Base-by-base conservation (phyloP, 352 stramenopile genomes). In the Sclerospora graminicola region DNA sequence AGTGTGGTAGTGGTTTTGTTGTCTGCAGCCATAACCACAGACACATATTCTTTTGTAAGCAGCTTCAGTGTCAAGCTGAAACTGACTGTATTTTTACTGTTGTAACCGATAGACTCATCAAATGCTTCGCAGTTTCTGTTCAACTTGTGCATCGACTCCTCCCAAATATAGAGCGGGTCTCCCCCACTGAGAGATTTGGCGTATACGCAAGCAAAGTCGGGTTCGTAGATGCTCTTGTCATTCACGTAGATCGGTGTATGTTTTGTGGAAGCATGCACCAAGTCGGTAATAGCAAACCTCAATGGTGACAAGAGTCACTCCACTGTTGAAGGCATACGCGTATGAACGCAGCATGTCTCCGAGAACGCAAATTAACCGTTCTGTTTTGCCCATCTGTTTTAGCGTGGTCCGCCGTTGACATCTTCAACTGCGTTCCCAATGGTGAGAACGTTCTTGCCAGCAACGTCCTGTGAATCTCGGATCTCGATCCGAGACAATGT, bases 331-430 rank as follows among this genome's bases (percentile, higher is more conserved):
- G 7, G 4, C 19, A 8, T 38, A 18, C 8, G 14, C 19, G 9
- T 18, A 19, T 10, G 5, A 2, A 19, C 1, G 4, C 15, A 36
- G n/a, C 8, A 36, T 36, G n/a, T 36, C 8, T 36, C 18, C 14
- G 30, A 36, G 30, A 18, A 10, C 30, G 30, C n/a, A n/a, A 1
- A 19, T 36, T 8, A 20, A 2, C 4, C 30, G 30, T 36, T 45
- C 38, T 1, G 38, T 45, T n/a, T 7, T 45, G 24, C 8, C 38
- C 38, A 45, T 45, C 24, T 24, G 38, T 45, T 19, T 45, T 14
- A 8, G 38, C 5, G 26, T 35, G 14, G 5, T 26, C 26, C 9
- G 38, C 24, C 2, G 38, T 45, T 18, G 38, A 45, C 38, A 34
- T 45, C 23, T 35, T 29, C 14, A 45, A 18, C 2, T 15, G 21